A percentile compares a stretch with the other conserved stretches of the same genome.
These are phyloP conservation scores for Chaetomium sp. DNA, from an alignment of 2,329 filamentous ascomycete species.

Conservation along the genomic window DNA sequence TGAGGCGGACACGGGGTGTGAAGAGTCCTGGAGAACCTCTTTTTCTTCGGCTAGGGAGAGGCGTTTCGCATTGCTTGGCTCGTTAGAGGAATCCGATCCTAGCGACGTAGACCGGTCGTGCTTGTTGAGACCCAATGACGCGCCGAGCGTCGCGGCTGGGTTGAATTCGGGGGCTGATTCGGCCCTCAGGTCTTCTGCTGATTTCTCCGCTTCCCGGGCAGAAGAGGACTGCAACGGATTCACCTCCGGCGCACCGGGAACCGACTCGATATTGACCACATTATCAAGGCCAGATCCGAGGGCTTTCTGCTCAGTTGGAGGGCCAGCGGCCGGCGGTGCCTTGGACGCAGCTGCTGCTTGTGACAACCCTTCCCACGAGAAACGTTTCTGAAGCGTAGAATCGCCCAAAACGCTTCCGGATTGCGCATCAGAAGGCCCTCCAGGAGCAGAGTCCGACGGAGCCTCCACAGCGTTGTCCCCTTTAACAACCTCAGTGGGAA, in stretches of 20 bases:
- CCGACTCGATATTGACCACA: not conserved
- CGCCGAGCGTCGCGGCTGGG: constrained; percentile 30
- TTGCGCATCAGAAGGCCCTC: not conserved
- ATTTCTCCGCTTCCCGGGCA: not conserved
- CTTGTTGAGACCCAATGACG: constrained; percentile 20
- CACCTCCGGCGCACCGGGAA: not conserved
- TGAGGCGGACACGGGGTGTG: constrained; percentile 31
- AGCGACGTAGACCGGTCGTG: constrained; percentile 33
- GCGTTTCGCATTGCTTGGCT: constrained; percentile 25
- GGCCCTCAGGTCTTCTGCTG: constrained; percentile 3
- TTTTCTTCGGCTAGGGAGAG: constrained; percentile 43
- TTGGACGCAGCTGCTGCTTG: constrained; percentile 22
- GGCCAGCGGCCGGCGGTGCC: constrained; percentile 10
- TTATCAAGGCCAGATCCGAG: not conserved
- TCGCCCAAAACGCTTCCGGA: not conserved
- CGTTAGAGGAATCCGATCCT: constrained; percentile 33
- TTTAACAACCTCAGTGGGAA: not conserved
- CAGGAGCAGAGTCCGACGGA: not conserved
- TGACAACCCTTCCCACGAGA: constrained; percentile 37
- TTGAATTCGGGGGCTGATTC: constrained; percentile 6
- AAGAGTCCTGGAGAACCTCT: constrained; percentile 30
- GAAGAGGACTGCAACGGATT: not conserved
- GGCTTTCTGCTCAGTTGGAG: constrained; percentile 4
- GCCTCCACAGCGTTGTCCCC: not conserved
- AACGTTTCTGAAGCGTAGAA: constrained; percentile 25